Base-by-base conservation (phyloP, 768 basidiomycete genomes). In the Collybiopsis luxurians region DNA sequence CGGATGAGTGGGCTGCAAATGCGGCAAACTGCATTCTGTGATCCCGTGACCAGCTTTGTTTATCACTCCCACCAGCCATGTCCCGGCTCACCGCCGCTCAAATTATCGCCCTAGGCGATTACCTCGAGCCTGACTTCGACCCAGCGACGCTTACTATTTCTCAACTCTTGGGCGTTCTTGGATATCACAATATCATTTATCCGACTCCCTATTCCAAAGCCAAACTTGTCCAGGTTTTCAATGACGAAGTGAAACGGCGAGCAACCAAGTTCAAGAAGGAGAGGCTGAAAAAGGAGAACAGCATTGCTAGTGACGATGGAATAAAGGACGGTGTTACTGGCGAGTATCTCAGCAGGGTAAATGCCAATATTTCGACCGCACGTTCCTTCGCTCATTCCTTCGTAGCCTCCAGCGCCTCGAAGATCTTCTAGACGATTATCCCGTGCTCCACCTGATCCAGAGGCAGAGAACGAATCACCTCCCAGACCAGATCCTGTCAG, bases 251-350 rank as follows among this genome's bases (percentile, higher is more conserved):
- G 60, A 88, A 82, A 67, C 71, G 82, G 19, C 81, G 81, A 53
- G 71, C 78, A 11, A 65, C 67, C 26, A 84, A 82, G 61, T 72
- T 88, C 56, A 85, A 80, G 68, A 84, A 78, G 58, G 86, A 92
- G 60, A 76, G 83, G 45, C 56, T 85, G 38, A 84, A 83, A 73
- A 82, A 77, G 60, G 81, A 84, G 67, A 85, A 83, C 51, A 91
- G 88, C 60, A 69, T 79, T 50, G 85, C 92, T 4, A 92, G 90
- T 64, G 88, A 90, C 59, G 86, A 90, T 55, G 92, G 91, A 4
- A 93, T 94, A 52, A 83, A 75, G 38, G 89, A 94, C 68, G 92
- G 92, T 21, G 60, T 85, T n/a, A 92, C 92, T 6, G 92, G 92
- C n/a, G 70, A 79, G 66, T 86, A 80, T 34, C 69, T 93, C 58